A percentile compares a stretch with the other conserved stretches of the same genome.
phyloP scores from a whole-genome alignment of 495 filamentous ascomycete genomes.

The Glonium stellatum region DNA sequence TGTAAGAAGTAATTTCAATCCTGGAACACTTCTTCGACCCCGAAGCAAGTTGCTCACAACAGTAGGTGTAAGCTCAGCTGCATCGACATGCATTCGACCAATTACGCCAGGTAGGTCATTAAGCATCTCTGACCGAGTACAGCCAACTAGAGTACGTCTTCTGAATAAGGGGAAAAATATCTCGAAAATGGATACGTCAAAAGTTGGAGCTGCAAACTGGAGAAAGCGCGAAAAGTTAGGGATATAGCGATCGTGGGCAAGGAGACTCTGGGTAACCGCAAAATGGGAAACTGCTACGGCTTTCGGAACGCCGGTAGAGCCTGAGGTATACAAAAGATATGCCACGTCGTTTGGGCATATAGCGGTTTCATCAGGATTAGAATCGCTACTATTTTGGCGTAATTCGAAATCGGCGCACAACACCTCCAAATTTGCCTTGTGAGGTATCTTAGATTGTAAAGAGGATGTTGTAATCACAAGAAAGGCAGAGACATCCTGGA shows the following conservation, averaged over 20 bases:
- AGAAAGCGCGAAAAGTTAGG: slow-evolving; percentile 68
- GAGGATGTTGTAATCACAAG: slow-evolving; percentile 31
- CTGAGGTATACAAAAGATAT: slow-evolving; percentile 89
- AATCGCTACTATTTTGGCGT: not conserved
- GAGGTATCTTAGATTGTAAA: slow-evolving; percentile 11
- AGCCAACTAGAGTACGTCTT: slow-evolving; percentile 62
- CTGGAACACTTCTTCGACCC: slow-evolving; percentile 53
- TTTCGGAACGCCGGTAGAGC: slow-evolving; percentile 83
- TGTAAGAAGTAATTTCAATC: slow-evolving; percentile 58
- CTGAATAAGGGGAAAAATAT: slow-evolving; percentile 75
- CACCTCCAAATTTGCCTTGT: not conserved
- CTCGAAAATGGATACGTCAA: slow-evolving; percentile 84
- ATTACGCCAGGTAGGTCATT: slow-evolving; percentile 62
- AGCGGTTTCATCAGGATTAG: slow-evolving; percentile 2
- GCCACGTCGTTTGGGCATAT: slow-evolving; percentile 48
- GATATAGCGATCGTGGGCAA: slow-evolving; percentile 69
- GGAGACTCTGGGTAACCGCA: slow-evolving; percentile 66
- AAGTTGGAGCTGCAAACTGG: slow-evolving; percentile 80
- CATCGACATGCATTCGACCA: slow-evolving; percentile 59
- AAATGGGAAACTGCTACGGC: slow-evolving; percentile 72
- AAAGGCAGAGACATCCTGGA: slow-evolving; percentile 51
- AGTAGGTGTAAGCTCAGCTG: slow-evolving; percentile 75
- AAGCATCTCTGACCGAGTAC: slow-evolving; percentile 56
- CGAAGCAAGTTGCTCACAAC: slow-evolving; percentile 64
- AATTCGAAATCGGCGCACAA: slow-evolving; percentile 11